Base-by-base conservation (phyloP, 2,329 filamentous ascomycete genomes). In the Penicillium sp. region DNA sequence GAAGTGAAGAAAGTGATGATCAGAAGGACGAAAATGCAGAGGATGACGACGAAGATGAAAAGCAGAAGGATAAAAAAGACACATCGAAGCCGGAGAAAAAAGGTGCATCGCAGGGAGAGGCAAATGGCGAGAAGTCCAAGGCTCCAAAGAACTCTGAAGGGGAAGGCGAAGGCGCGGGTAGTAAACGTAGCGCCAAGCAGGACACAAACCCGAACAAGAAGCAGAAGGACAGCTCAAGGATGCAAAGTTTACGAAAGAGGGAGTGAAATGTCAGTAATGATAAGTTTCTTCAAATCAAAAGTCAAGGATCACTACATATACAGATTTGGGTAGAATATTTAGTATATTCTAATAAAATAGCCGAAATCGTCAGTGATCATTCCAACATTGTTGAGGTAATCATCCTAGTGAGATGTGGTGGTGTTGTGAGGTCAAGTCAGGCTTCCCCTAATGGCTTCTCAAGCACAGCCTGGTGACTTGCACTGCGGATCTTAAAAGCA, bases 171-270 rank as follows among this genome's bases (percentile, higher is more conserved):
- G 14, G 22, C 2, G 21, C 40, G 9, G 40, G 44, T 22, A 39
- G 39, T 7, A 56, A 60, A 34, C 52, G 49, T n/a, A 47, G 27
- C 14, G 49, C 49, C 5, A 48, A 55, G 5, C 57, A 59, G 40
- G 32, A 44, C 16, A 43, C 42, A n/a, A 36, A 5, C 10, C 48
- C 53, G 2, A 56, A 54, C 31, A 58, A 52, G 40, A 55, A 56
- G 27, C 32, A 47, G 9, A 54, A 49, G n/a, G 29, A 43, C 9
- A 54, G 43, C 11, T 8, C 34, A 1, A 51, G 47, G 29, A 52
- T 27, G 16, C 9, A 31, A 34, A 40, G 22, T 11, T 9, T 46
- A 32, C 24, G 14, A 27, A 29, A 29, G 29, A 49, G 18, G 29
- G 29, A 7, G 21, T 36, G 10, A 18, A 18, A 18, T 18, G 18